Base-by-base conservation (phyloP, 495 filamentous ascomycete species). In the Acidomyces sp. region DNA sequence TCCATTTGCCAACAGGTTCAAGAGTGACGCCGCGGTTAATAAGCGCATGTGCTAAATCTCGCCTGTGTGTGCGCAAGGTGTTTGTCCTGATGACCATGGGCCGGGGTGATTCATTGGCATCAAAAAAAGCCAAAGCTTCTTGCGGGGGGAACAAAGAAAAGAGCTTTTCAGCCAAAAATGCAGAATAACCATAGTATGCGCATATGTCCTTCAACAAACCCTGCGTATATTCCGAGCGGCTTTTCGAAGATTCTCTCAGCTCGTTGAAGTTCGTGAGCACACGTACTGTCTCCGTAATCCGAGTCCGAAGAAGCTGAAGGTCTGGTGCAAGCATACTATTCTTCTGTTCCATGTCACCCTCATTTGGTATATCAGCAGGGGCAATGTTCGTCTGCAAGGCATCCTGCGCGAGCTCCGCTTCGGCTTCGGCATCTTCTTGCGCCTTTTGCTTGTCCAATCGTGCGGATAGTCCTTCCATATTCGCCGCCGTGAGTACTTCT, bases 1-100 rank as follows among this genome's bases (percentile, higher is more conserved):
- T 90, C 90, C 90, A 97, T 57, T 97, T 97, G 27, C 90, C 90
- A 1, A 97, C 83, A 9, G 90, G 90, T 60, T 97, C 90, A 24
- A 97, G 71, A 13, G 86, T 87, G 30, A 96, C 90, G 43, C 90
- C 90, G 36, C 90, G 85, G 65, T 94, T 95, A 68, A 97, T 97
- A 27, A 97, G 71, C 2, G 85, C 74, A 58, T 95, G 87, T 20
- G 90, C 90, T 17, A 97, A 75, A 31, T 92, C 84, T 49, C 90
- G 72, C 43, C 90, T 78, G 59, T 88, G 84, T 7, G 92, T 95
- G 40, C 83, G 80, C 31, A 97, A 72, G 5, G 90, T 96, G 58
- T 97, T 97, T 35, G 90, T 95, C 62, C 90, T 82, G 45, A 82
- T 72, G 45, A 87, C 81, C 32, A 95, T 74, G 1, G 88, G 88